Evolutionary conservation across 2,329 filamentous ascomycete genomes (phyloP).

Genomic region (Ophiostoma fasciatum): DNA sequence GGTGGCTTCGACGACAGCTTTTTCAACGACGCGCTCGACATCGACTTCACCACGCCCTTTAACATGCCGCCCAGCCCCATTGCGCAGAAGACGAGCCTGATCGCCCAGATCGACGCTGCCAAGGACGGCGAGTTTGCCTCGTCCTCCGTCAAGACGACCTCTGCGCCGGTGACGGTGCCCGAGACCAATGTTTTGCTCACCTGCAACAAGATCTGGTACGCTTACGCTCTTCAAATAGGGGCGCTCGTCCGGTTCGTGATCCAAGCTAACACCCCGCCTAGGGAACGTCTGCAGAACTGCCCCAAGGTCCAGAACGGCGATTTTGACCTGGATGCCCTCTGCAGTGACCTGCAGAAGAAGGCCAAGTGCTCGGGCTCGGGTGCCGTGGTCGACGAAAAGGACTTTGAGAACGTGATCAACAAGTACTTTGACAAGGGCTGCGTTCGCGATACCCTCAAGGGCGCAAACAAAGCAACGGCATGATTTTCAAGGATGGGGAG

Average conservation of each 20-base stretch:
- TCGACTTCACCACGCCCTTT: conserved; percentile 70
- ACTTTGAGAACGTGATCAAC: conserved; percentile 68
- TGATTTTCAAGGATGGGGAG: no score
- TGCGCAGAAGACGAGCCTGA: conserved; percentile 49
- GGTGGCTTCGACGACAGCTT: conserved; percentile 56
- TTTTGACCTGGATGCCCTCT: conserved; percentile 86
- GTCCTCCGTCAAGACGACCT: conserved; percentile 37
- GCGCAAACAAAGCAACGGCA: no score
- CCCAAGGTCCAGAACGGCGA: conserved; percentile 80
- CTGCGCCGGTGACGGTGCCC: conserved; percentile 4
- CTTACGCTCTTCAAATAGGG: no score
- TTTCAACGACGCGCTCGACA: conserved; percentile 64
- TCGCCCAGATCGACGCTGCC: conserved; percentile 62
- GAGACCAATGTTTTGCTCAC: conserved; percentile 49
- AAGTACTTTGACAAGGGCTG: conserved; percentile 47
- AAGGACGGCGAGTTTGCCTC: conserved; percentile 43
- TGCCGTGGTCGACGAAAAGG: conserved; percentile 74
- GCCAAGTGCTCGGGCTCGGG: conserved; percentile 87
- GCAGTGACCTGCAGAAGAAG: conserved; percentile 85
- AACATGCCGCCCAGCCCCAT: conserved; percentile 42
- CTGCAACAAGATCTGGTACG: conserved; percentile 89
- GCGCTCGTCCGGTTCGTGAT: no score
- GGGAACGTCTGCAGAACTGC: conserved; percentile 81
- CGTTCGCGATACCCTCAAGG: no score
- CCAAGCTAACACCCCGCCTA: no score